Base-by-base conservation (phyloP, 2,329 filamentous ascomycete species). In the Pseudogymnoascus sp. region DNA sequence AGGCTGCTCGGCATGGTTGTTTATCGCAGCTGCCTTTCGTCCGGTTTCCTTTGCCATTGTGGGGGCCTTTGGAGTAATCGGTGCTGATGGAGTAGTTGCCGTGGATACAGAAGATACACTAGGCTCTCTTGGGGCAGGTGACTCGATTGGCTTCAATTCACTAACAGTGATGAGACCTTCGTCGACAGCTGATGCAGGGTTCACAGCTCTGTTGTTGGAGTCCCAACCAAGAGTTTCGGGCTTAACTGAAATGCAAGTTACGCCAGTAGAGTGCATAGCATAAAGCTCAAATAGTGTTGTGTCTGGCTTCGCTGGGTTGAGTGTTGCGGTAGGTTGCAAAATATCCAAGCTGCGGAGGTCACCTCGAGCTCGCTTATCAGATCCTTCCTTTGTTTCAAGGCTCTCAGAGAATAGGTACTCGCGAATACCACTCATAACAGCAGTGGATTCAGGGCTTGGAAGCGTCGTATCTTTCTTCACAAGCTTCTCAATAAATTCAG, bases 221-320 rank as follows among this genome's bases (percentile, higher is more conserved):
- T 88, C 89, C 93, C 93, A 97, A 31, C 96, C 95, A 59, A 99
- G 81, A 75, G 97, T 93, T 61, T 88, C 85, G 73, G 93, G 91
- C 74, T 89, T 93, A 74, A 99, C 86, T 67, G 87, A 87, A 62
- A 97, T 75, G 70, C 90, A 93, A 16, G 93, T 93, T n/a, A 97
- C 92, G 66, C 95, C 95, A 78, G 92, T 96, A 10, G 95, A 97
- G 75, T 99, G 93, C 89, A 97, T 96, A 34, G 91, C 89, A 74
- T 99, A 99, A 8, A 99, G 82, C 78, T 99, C 95, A 71, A 99
- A 97, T 12, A 97, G 78, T 0, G 88, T 86, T 14, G 85, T 85
- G 67, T 95, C 89, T 16, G 86, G 86, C 67, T 93, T 89, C 18
- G 76, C 75, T 23, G 80, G 80, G 40, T 84, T 83, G 65, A 85